Evolutionary conservation across 2,329 filamentous ascomycete species (phyloP).

Genomic region (Thelonectria blattea): DNA sequence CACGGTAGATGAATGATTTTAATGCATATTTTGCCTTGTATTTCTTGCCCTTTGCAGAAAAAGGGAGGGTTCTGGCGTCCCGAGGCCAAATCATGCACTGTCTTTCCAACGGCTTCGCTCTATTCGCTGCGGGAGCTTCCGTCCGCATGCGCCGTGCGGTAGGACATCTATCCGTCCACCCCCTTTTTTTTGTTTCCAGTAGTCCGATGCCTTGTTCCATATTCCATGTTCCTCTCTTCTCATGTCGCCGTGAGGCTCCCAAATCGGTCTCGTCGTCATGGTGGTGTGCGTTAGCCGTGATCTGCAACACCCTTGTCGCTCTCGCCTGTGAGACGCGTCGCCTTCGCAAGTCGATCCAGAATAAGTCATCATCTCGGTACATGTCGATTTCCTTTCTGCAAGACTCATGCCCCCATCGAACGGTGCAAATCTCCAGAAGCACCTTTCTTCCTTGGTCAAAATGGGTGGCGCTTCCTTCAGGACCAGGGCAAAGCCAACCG

Average conservation of each 20-base stretch:
- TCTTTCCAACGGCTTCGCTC: not conserved
- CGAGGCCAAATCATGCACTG: not conserved
- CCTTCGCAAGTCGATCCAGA: not conserved
- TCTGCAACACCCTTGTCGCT: not conserved
- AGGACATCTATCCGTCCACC: conserved; percentile 6
- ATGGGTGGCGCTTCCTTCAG: not conserved
- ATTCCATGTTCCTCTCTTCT: not conserved
- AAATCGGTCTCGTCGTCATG: not conserved
- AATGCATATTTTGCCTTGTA: not conserved
- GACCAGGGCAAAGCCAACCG: not conserved
- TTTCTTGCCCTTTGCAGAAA: not conserved
- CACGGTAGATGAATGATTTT: conserved; percentile 11
- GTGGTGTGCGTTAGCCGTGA: not conserved
- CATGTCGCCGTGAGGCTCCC: not conserved
- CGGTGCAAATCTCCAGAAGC: not conserved
- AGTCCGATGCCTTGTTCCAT: not conserved
- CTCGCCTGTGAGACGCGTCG: not conserved
- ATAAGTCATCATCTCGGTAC: not conserved
- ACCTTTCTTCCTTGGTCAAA: not conserved
- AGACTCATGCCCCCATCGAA: not conserved
- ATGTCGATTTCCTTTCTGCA: not conserved
- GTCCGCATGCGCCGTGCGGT: not conserved
- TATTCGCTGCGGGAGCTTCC: not conserved
- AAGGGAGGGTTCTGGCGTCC: too few species aligned
- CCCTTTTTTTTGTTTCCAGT: not conserved